These are phyloP conservation scores for Pyrus bretschneideri DNA, from an alignment of 306 rosid species.

Conservation along the genomic window DNA sequence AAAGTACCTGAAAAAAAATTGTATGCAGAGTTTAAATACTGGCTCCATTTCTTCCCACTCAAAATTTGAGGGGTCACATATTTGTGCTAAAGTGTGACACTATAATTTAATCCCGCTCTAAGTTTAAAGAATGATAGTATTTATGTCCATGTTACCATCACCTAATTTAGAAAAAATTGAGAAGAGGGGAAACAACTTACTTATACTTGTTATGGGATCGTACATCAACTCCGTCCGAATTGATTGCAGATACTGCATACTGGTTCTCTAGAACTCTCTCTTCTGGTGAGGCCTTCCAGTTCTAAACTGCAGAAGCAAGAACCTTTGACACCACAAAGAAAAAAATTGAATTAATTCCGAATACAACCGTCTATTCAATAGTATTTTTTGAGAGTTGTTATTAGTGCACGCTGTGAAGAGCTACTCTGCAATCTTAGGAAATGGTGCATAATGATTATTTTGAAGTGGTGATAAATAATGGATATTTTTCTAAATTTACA, in stretches of 20 bases:
- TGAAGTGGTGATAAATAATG: not conserved
- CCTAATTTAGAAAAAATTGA: not conserved
- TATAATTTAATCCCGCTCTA: not conserved
- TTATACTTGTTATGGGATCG: slow-evolving; percentile 5
- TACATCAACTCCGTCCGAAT: not conserved
- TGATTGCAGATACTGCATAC: not conserved
- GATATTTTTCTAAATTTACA: not conserved
- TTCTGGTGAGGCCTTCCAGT: not conserved
- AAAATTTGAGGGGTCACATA: not conserved
- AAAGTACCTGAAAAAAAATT: not conserved
- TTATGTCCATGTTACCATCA: not conserved
- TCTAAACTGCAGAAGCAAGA: slow-evolving; percentile 14
- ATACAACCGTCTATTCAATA: not conserved
- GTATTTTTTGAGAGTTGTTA: not conserved
- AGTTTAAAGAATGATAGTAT: not conserved
- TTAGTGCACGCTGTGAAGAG: not conserved
- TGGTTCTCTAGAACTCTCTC: not conserved
- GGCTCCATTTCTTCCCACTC: not conserved
- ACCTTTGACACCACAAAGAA: slow-evolving; percentile 9
- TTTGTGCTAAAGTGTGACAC: not conserved
- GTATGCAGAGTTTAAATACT: not conserved
- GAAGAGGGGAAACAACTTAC: not conserved
- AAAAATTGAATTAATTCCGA: not conserved
- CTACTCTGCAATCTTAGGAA: not conserved
- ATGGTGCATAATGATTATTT: not conserved